Evolutionary conservation across 176 grass and related monocot genomes (phyloP).

Genomic region (Zizania latifolia): DNA sequence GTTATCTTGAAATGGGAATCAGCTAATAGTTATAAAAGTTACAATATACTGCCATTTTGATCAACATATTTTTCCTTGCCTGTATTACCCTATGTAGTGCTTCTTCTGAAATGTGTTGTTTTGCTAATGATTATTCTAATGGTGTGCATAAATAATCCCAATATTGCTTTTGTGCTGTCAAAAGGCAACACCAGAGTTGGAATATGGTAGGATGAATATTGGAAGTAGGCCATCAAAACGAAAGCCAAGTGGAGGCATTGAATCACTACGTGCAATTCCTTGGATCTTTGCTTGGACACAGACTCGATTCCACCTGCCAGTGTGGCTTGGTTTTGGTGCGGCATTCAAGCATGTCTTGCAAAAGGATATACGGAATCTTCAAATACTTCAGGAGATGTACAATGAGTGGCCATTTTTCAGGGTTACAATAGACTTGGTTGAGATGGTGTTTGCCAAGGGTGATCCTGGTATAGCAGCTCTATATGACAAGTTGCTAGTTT

Average conservation of each 20-base stretch:
- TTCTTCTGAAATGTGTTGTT: neutral
- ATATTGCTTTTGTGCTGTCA: neutral
- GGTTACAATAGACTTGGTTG: slow-evolving; percentile 89
- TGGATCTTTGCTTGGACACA: slow-evolving; percentile 99
- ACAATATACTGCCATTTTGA: neutral
- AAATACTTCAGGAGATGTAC: slow-evolving; percentile 80
- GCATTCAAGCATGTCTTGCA: slow-evolving; percentile 78
- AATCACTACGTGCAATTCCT: slow-evolving; percentile 83
- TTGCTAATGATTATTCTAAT: neutral
- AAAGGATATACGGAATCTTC: slow-evolving; percentile 69
- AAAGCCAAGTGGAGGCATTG: slow-evolving; percentile 88
- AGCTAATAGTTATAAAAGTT: neutral
- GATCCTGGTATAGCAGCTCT: slow-evolving; percentile 89
- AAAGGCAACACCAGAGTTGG: slow-evolving; percentile 82
- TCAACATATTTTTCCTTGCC: neutral
- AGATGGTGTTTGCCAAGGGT: slow-evolving; percentile 97
- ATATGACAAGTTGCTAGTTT: slow-evolving; percentile 86
- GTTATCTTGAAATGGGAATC: neutral
- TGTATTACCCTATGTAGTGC: neutral
- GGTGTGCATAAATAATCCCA: neutral
- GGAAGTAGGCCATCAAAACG: slow-evolving; percentile 84
- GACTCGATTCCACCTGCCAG: slow-evolving; percentile 83
- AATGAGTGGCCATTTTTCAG: slow-evolving; percentile 93
- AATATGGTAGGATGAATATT: slow-evolving; percentile 96
- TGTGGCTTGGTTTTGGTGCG: slow-evolving; percentile 92